A percentile compares a stretch with the other conserved stretches of the same genome.
Conservation (phyloP, 140 eudicot species). For the Senecio squalidus region DNA sequence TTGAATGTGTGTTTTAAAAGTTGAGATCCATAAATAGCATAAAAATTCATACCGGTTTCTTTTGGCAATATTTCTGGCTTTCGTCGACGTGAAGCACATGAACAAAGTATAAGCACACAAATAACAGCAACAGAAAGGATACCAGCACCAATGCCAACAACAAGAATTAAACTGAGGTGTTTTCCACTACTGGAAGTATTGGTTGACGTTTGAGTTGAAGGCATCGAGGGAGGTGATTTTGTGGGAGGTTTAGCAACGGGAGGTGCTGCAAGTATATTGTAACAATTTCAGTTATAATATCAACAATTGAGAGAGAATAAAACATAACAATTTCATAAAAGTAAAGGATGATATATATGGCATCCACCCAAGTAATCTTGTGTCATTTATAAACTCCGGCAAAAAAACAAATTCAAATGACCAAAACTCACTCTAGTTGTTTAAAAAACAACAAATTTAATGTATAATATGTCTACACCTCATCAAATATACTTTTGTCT, state of each 20-base stretch:
- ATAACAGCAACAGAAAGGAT: constrained; percentile 57
- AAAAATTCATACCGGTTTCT: constrained; percentile 56
- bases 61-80: constrained; percentile 41
- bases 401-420: no score
- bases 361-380: no score
- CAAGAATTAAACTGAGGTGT: constrained; percentile 50
- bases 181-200: constrained; percentile 48
- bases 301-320: neutral
- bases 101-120: constrained; percentile 51
- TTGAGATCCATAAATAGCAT: neutral
- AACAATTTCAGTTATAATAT: constrained; percentile 9
- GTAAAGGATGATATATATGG: no score
- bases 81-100: constrained; percentile 46
- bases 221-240: constrained; percentile 41
- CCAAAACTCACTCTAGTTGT: no score
- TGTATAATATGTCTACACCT: no score
- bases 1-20: neutral
- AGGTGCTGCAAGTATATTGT: constrained; percentile 56
- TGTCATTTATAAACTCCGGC: no score
- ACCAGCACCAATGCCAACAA: constrained; percentile 65
- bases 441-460: no score
- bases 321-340: neutral
- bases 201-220: constrained; percentile 45
- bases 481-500: no score
- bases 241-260: constrained; percentile 42